Evolutionary conservation across 306 rosid species (phyloP).

Genomic region (Sechiopsis laciniata): DNA sequence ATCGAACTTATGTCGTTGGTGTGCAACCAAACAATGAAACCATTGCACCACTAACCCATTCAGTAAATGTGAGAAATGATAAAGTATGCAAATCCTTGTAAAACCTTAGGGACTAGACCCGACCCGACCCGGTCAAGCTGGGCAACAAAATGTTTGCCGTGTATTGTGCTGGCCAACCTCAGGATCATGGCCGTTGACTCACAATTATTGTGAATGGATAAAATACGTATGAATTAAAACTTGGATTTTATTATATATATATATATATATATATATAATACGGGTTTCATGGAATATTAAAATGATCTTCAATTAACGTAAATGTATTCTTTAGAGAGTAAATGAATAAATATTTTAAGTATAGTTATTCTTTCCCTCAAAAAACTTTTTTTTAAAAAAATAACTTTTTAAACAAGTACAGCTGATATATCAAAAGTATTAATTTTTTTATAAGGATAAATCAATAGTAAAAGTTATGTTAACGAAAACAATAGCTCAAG

Average conservation of each 20-base stretch:
- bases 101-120: neutral
- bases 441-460: no score
- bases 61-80: no score
- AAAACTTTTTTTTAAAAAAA: no score
- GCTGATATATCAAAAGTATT: neutral
- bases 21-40: no score
- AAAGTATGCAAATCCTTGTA: neutral
- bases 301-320: neutral
- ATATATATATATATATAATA: no score
- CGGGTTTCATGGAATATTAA: neutral
- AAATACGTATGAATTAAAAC: neutral
- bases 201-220: neutral
- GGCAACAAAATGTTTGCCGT: slow-evolving; percentile 8
- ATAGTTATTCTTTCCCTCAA: neutral
- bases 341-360: neutral
- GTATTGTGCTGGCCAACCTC: slow-evolving; percentile 9
- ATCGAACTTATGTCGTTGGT: no score
- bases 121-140: neutral
- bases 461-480: no score
- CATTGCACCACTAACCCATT: no score
- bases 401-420: no score
- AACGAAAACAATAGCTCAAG: no score
- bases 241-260: no score
- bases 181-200: slow-evolving; percentile 17
- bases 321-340: neutral